Conservation (phyloP, 306 rosid species). For the Cicer judaicum region DNA sequence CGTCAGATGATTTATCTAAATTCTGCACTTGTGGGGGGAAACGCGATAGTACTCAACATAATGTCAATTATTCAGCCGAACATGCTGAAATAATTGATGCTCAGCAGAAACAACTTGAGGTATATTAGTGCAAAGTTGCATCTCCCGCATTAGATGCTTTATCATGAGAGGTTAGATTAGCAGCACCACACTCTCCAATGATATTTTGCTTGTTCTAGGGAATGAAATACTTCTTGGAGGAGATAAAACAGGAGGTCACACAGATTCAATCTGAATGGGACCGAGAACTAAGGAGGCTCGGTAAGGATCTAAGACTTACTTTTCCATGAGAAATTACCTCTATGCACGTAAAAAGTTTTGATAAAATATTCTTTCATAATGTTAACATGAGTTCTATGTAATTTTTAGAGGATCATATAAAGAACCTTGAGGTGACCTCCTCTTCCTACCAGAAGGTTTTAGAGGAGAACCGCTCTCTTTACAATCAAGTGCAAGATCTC, state of each 20-base stretch:
- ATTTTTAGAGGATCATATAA: slow-evolving; percentile 69
- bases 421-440: slow-evolving; percentile 76
- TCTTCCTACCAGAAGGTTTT: slow-evolving; percentile 83
- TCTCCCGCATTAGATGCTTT: slow-evolving; percentile 15
- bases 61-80: slow-evolving; percentile 44
- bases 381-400: slow-evolving; percentile 35
- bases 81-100: slow-evolving; percentile 56
- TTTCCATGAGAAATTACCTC: slow-evolving; percentile 33
- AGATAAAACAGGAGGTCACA: slow-evolving; percentile 63
- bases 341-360: background rate
- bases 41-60: slow-evolving; percentile 44
- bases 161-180: background rate
- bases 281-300: slow-evolving; percentile 73
- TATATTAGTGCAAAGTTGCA: slow-evolving; percentile 35
- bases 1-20: slow-evolving; percentile 68
- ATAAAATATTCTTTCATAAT: slow-evolving; percentile 16
- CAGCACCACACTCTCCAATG: slow-evolving; percentile 28
- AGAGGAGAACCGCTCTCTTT: slow-evolving; percentile 83
- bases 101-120: slow-evolving; percentile 83
- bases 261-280: slow-evolving; percentile 70
- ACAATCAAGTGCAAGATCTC: slow-evolving; percentile 96
- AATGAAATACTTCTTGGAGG: slow-evolving; percentile 66
- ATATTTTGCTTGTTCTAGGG: slow-evolving; percentile 49
- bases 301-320: slow-evolving; percentile 53
- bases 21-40: slow-evolving; percentile 82